A percentile compares a stretch with the other conserved stretches of the same genome.
phyloP scores from a whole-genome alignment of 2,329 filamentous ascomycete species.

The Tothia fuscella region DNA sequence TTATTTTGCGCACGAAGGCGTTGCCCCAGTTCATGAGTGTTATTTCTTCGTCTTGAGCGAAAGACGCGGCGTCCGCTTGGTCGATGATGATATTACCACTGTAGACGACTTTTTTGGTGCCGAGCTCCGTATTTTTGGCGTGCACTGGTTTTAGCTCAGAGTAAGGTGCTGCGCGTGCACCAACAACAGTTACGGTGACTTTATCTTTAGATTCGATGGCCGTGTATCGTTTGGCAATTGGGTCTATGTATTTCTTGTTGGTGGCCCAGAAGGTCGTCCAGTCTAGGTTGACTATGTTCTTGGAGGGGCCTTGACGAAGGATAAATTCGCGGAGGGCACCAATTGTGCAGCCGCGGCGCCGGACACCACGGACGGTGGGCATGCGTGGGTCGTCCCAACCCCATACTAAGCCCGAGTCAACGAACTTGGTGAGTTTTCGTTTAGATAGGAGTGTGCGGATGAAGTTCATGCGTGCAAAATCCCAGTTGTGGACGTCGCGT shows the following conservation, averaged over 20 bases:
- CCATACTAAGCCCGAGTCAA: slow-evolving; percentile 63
- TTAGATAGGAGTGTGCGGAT: slow-evolving; percentile 73
- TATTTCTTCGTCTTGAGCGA: slow-evolving; percentile 79
- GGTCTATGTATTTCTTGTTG: slow-evolving; percentile 42
- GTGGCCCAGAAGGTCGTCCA: slow-evolving; percentile 54
- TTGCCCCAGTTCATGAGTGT: slow-evolving; percentile 97
- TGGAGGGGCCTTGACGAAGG: slow-evolving; percentile 69
- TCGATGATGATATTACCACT: slow-evolving; percentile 68
- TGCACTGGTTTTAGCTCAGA: slow-evolving; percentile 64
- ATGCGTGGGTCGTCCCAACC: slow-evolving; percentile 83
- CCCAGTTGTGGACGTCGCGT: slow-evolving; percentile 71
- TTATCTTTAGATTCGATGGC: slow-evolving; percentile 55
- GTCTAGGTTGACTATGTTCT: slow-evolving; percentile 75
- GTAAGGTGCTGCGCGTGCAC: slow-evolving; percentile 45
- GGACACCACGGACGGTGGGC: slow-evolving; percentile 71
- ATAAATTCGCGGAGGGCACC: slow-evolving; percentile 73
- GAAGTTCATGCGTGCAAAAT: slow-evolving; percentile 77
- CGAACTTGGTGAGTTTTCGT: slow-evolving; percentile 74
- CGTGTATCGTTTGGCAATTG: slow-evolving; percentile 35
- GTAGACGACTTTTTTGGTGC: slow-evolving; percentile 74
- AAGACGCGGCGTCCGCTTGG: slow-evolving; percentile 71
- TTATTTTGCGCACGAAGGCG: slow-evolving; percentile 60
- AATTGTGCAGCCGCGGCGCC: slow-evolving; percentile 67
- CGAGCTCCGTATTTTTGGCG: slow-evolving; percentile 75
- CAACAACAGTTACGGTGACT: slow-evolving; percentile 58